Evolutionary conservation across 148 eudicot genomes (phyloP).

Genomic region (Rhododendron molle): DNA sequence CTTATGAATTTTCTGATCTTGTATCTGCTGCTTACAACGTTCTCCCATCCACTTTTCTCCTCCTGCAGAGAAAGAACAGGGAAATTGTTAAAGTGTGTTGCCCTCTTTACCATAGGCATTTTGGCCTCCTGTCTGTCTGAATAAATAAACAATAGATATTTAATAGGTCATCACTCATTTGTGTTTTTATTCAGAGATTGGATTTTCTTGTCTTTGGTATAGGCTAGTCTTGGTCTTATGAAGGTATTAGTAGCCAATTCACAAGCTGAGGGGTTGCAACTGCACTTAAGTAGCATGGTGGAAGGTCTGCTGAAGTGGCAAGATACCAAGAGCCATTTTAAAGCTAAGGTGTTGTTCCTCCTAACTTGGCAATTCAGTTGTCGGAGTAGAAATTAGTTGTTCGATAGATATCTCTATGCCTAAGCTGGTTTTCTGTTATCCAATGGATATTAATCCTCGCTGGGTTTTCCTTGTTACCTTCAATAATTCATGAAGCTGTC

Average conservation of each 20-base stretch:
- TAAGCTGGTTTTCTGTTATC: background rate
- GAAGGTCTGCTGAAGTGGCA: constrained; percentile 78
- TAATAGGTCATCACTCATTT: background rate
- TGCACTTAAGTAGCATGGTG: constrained; percentile 62
- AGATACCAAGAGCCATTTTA: constrained; percentile 80
- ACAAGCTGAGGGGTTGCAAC: constrained; percentile 61
- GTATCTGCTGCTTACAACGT: constrained; percentile 66
- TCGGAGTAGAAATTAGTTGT: background rate
- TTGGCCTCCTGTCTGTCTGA: background rate
- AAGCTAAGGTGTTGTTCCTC: constrained; percentile 67
- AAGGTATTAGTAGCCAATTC: constrained; percentile 97
- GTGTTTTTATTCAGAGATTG: background rate
- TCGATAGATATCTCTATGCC: background rate
- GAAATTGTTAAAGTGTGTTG: constrained; percentile 69
- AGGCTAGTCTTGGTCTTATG: constrained; percentile 90
- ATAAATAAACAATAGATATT: background rate
- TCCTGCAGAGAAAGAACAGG: constrained; percentile 74
- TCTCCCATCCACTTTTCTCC: constrained; percentile 79
- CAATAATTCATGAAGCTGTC: background rate
- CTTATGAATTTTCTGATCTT: constrained; percentile 91
- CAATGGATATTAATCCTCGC: background rate
- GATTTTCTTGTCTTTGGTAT: constrained; percentile 16
- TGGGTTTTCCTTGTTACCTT: background rate
- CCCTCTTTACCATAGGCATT: background rate
- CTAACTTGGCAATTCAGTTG: background rate